Evolutionary conservation across 148 eudicot genomes (phyloP).

Genomic region (Heliosperma pusillum): DNA sequence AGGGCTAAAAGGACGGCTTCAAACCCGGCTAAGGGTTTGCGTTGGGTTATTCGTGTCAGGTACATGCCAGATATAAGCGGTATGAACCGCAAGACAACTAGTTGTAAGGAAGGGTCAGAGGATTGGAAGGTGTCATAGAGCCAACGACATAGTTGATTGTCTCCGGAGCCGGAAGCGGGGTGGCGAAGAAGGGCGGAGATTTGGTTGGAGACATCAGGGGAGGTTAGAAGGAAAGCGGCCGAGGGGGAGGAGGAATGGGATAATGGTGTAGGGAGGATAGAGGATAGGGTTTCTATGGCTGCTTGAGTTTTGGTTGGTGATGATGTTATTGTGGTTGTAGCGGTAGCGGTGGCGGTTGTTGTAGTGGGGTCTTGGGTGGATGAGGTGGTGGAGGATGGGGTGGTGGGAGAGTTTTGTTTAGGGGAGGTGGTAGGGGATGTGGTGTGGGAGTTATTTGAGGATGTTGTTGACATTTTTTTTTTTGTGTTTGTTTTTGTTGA

Average conservation of each 20-base stretch:
- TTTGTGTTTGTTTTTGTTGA: background rate
- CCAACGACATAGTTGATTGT: conserved; percentile 81
- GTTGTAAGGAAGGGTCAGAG: conserved; percentile 57
- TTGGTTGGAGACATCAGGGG: conserved; percentile 41
- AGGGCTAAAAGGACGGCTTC: conserved; percentile 81
- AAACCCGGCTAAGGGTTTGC: conserved; percentile 69
- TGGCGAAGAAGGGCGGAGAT: conserved; percentile 59
- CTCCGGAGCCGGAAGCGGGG: conserved; percentile 76
- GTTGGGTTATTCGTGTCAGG: conserved; percentile 51
- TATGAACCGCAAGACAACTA: conserved; percentile 69
- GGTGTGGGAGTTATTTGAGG: conserved; percentile 9
- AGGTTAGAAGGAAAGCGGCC: conserved; percentile 53
- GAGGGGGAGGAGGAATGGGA: conserved; percentile 55
- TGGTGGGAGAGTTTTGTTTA: background rate
- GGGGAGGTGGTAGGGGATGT: conserved; percentile 26
- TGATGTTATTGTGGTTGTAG: conserved; percentile 21
- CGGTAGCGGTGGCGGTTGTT: conserved; percentile 13
- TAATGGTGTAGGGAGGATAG: conserved; percentile 40
- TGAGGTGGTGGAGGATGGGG: conserved; percentile 17
- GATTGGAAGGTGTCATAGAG: conserved; percentile 89
- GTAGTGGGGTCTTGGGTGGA: conserved; percentile 9
- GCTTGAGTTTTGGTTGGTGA: conserved; percentile 47
- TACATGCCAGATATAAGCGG: conserved; percentile 71
- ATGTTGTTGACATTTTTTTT: conserved; percentile 21
- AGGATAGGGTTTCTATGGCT: conserved; percentile 46